Base-by-base conservation (phyloP, 2,329 filamentous ascomycete species). In the Cyanodermella asteris region DNA sequence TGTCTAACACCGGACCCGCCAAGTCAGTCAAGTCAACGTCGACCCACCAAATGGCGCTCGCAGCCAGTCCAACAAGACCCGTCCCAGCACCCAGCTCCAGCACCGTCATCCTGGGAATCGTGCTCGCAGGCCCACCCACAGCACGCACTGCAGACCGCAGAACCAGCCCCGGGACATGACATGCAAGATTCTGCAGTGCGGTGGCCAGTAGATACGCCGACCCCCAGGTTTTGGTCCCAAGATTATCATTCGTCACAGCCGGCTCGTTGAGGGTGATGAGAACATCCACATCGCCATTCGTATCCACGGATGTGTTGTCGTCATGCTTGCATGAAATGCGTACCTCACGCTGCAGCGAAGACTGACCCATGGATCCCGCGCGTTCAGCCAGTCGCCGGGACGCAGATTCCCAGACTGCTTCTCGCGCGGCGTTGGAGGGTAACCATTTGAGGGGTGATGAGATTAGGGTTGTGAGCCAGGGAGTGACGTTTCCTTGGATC, bases 221-320 rank as follows among this genome's bases (percentile, higher is more conserved):
- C 1, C 76, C 78, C 87, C 87, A 94, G 0, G 87, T 97, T 48
- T 97, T 94, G 45, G 90, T 61, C 2, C 87, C 87, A 11, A 94
- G 57, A 30, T 77, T 75, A 46, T 93, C 84, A 5, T 75, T 75
- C 0, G 78, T 91, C 28, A 94, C 56, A 1, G 81, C 71, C 2
- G 87, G 87, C 44, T 97, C 87, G 28, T 78, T 64, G 19, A 97
- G 67, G 18, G 62, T 59, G 25, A 97, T 54, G 22, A 71, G 60
- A 36, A 81, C 59, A 2, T 53, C 45, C 15, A 42, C 9, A 7
- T 12, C 23, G 20, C 13, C 23, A 6, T 20, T 26, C 16, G 24
- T 20, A 18, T 13, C 29, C n/a, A n/a, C n/a, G n/a, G n/a, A n/a
- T n/a, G n/a, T n/a, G n/a, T n/a, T n/a, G n/a, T n/a, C n/a, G n/a